Evolutionary conservation across 495 filamentous ascomycete genomes (phyloP).

Genomic region (Talaromyces ruber): DNA sequence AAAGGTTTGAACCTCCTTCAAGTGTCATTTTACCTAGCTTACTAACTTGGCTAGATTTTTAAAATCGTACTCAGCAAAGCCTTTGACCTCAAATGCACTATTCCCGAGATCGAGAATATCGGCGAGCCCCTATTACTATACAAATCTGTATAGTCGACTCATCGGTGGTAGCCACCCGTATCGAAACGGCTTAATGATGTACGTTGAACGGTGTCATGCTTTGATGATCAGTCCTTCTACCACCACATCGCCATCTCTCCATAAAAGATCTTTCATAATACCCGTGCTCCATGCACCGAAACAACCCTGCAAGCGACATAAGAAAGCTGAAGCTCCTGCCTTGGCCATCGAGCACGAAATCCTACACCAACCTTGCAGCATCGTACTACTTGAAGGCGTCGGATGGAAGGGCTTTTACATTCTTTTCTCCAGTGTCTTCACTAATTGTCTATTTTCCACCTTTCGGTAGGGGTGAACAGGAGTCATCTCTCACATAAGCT

Average conservation of each 20-base stretch:
- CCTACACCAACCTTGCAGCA: background rate
- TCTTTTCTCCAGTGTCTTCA: background rate
- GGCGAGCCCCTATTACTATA: constrained; percentile 96
- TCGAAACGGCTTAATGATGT: constrained; percentile 22
- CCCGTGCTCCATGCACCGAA: background rate
- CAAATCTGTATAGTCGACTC: constrained; percentile 52
- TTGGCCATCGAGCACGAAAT: background rate
- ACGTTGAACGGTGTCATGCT: constrained; percentile 16
- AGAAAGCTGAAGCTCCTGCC: background rate
- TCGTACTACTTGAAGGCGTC: background rate
- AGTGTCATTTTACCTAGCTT: constrained; percentile 9
- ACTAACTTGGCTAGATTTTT: constrained; percentile 67
- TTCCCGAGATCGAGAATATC: constrained; percentile 95
- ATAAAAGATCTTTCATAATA: background rate
- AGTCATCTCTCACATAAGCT: background rate
- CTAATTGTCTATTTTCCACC: background rate
- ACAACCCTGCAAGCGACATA: background rate
- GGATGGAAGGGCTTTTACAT: background rate
- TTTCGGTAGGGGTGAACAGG: constrained; percentile 1
- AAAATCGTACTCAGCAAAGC: constrained; percentile 98
- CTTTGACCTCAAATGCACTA: constrained; percentile 97
- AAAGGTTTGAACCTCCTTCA: constrained; percentile 55
- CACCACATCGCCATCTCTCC: background rate
- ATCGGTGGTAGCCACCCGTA: constrained; percentile 3
- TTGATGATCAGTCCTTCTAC: constrained; percentile 1